These are phyloP conservation scores for Aechmea fasciata DNA, from an alignment of 176 grass and related monocot species.

Conservation along the genomic window DNA sequence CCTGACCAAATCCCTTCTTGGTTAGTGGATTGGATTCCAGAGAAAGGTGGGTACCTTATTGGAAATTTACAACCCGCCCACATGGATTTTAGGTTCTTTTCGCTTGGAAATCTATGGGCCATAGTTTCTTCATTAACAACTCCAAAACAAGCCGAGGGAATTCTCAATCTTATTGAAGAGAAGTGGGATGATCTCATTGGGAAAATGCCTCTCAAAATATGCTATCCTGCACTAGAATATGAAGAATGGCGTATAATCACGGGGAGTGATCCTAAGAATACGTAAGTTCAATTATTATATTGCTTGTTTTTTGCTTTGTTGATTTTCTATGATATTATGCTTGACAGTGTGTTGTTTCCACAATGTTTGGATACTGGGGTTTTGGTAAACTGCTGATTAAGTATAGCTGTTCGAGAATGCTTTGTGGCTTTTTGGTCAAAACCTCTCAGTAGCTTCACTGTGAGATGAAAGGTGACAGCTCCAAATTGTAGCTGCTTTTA, in stretches of 20 bases:
- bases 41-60: slow-evolving; percentile 71
- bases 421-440: too few relatives aligned
- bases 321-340: neutral
- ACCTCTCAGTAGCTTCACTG: too few relatives aligned
- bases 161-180: slow-evolving; percentile 79
- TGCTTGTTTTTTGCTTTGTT: neutral
- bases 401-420: too few relatives aligned
- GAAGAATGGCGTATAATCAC: slow-evolving; percentile 82
- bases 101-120: slow-evolving; percentile 77
- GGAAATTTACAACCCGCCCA: slow-evolving; percentile 82
- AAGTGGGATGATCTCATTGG: slow-evolving; percentile 78
- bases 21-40: slow-evolving; percentile 82
- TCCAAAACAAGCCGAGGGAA: slow-evolving; percentile 65
- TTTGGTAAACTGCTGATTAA: too few relatives aligned
- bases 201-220: slow-evolving; percentile 73
- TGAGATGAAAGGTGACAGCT: too few relatives aligned
- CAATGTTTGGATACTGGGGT: too few relatives aligned
- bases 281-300: slow-evolving; percentile 30
- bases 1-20: slow-evolving; percentile 79
- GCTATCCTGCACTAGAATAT: slow-evolving; percentile 70
- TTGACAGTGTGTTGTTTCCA: neutral
- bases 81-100: slow-evolving; percentile 88
- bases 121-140: slow-evolving; percentile 69
- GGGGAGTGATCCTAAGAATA: slow-evolving; percentile 88
- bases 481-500: too few relatives aligned